A percentile compares a stretch with the other conserved stretches of the same genome.
phyloP scores from a whole-genome alignment of 176 grass and related monocot genomes.

The Oryza brachyantha region DNA sequence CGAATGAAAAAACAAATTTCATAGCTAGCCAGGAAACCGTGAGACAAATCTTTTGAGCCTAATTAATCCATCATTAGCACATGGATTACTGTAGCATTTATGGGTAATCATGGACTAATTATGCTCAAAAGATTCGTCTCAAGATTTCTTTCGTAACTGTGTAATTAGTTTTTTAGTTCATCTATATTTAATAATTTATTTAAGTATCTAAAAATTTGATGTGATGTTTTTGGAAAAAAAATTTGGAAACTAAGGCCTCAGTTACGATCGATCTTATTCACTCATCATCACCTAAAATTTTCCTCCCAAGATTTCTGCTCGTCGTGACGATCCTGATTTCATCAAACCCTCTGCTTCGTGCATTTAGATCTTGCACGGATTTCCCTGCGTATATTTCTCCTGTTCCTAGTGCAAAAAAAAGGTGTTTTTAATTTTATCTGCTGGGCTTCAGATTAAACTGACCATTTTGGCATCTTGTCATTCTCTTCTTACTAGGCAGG shows the following conservation, averaged over 20 bases:
- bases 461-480: conserved; percentile 23
- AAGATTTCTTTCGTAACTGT: too few relatives aligned
- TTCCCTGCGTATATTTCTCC: not conserved
- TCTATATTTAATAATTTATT: too few relatives aligned
- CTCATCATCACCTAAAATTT: not conserved
- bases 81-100: too few relatives aligned
- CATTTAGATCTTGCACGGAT: not conserved
- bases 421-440: not conserved
- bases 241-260: not conserved
- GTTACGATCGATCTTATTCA: not conserved
- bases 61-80: too few relatives aligned
- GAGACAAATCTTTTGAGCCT: too few relatives aligned
- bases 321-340: not conserved
- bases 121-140: too few relatives aligned
- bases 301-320: not conserved
- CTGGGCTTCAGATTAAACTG: not conserved
- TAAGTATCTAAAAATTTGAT: too few relatives aligned
- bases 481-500: not conserved
- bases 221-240: too few relatives aligned
- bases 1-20: too few relatives aligned
- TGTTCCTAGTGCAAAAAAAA: not conserved
- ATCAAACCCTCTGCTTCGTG: not conserved
- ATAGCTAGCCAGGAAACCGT: too few relatives aligned
- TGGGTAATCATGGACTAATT: too few relatives aligned
- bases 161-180: too few relatives aligned